Conservation (phyloP, 2,329 filamentous ascomycete genomes). For the Byssothecium circinans region DNA sequence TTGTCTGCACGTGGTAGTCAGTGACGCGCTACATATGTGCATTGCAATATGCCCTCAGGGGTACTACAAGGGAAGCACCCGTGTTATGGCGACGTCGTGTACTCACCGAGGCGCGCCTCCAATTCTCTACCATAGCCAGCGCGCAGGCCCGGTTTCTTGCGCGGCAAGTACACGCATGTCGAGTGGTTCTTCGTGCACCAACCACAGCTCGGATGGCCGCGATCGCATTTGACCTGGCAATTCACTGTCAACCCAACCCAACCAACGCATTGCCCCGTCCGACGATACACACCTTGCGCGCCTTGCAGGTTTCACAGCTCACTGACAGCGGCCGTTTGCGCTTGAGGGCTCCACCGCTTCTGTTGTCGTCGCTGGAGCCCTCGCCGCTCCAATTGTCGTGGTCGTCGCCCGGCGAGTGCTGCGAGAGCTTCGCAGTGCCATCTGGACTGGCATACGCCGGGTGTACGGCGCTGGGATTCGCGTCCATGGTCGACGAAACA, state of each 20-base stretch:
- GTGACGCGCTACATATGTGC: no score
- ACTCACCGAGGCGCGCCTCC: constrained; percentile 60
- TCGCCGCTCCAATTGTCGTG: constrained; percentile 41
- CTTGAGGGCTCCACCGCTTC: constrained; percentile 45
- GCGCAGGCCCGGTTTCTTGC: constrained; percentile 67
- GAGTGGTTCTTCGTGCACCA: constrained; percentile 71
- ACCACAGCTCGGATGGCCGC: constrained; percentile 73
- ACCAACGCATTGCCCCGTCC: not conserved
- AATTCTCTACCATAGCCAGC: constrained; percentile 65
- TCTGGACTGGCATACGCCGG: constrained; percentile 37
- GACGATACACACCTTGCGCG: constrained; percentile 60
- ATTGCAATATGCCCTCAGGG: no score
- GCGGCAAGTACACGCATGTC: constrained; percentile 68
- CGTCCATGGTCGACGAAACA: constrained; percentile 32
- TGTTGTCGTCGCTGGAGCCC: constrained; percentile 46
- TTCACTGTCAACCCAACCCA: no score
- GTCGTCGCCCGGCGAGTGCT: constrained; percentile 35
- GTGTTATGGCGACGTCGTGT: no score
- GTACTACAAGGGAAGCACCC: no score
- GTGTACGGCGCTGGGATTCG: constrained; percentile 24
- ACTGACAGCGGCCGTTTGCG: constrained; percentile 56
- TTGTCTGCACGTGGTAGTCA: constrained; percentile 41
- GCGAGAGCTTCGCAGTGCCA: constrained; percentile 33
- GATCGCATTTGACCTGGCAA: constrained; percentile 64
- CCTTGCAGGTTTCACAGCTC: constrained; percentile 74